These are phyloP conservation scores for Heterococcus sp. DNA, from an alignment of 108 stramenopile genomes.

Conservation along the genomic window DNA sequence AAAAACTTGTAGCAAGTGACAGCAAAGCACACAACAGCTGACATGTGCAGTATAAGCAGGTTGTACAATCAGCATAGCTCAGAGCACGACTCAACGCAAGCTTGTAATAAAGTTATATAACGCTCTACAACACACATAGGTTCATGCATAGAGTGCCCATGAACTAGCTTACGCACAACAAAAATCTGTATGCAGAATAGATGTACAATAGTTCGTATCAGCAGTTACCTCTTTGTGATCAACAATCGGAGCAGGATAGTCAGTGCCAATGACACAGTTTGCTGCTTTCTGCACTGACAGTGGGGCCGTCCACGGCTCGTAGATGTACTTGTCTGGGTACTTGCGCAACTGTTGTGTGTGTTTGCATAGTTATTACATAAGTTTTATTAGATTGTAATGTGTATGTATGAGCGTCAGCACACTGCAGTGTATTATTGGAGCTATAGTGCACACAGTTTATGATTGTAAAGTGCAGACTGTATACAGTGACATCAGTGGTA, in stretches of 20 bases:
- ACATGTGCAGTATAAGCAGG: too few relatives aligned
- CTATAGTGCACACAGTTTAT: too few relatives aligned
- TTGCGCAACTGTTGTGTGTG: conserved; percentile 56
- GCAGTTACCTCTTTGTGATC: conserved; percentile 65
- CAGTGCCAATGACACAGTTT: conserved; percentile 68
- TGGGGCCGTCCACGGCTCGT: conserved; percentile 94
- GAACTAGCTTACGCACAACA: conserved; percentile 45
- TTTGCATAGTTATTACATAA: conserved; percentile 90
- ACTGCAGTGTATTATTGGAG: too few relatives aligned
- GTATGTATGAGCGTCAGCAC: too few relatives aligned
- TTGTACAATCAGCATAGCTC: too few relatives aligned
- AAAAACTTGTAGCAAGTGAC: too few relatives aligned
- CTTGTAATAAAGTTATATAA: neutral
- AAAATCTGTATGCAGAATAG: neutral
- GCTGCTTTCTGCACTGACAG: conserved; percentile 60
- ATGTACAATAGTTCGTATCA: neutral
- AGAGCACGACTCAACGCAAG: too few relatives aligned
- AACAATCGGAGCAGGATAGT: conserved; percentile 88
- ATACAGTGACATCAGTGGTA: too few relatives aligned
- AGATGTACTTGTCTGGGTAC: conserved; percentile 85
- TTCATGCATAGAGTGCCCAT: conserved; percentile 81
- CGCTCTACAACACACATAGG: conserved; percentile 76
- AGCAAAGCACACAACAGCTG: too few relatives aligned
- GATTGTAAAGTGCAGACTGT: too few relatives aligned
- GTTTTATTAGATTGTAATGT: too few relatives aligned